Conservation (phyloP, 2,329 filamentous ascomycete species). For the Neurospora sp. region DNA sequence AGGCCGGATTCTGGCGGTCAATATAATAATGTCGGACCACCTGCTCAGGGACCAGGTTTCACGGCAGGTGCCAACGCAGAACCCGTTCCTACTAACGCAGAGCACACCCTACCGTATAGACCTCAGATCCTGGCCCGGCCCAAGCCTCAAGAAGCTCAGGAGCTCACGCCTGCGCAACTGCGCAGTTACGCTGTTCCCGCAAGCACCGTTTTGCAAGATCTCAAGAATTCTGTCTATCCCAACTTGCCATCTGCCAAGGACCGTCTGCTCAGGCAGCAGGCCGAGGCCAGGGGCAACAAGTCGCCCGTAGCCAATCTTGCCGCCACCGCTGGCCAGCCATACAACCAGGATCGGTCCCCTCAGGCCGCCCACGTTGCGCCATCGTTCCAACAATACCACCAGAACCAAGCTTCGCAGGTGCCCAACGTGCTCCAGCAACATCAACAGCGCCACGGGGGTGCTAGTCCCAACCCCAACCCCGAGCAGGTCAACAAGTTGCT, state of each 20-base stretch:
- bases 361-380: conserved; percentile 12
- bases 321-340: conserved; percentile 9
- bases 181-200: conserved; percentile 11
- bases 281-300: conserved; percentile 9
- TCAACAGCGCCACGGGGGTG: conserved; percentile 8
- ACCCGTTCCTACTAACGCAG: conserved; percentile 25
- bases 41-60: conserved; percentile 18
- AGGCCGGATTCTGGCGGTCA: conserved; percentile 4
- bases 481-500: conserved; percentile 40
- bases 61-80: conserved; percentile 22
- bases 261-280: conserved; percentile 8
- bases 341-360: conserved; percentile 15
- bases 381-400: conserved; percentile 13
- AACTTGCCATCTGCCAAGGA: conserved; percentile 14
- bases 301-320: conserved; percentile 11
- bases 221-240: conserved; percentile 5
- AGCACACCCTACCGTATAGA: conserved; percentile 29
- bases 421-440: conserved; percentile 22
- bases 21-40: conserved; percentile 13
- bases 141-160: conserved; percentile 16
- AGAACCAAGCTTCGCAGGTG: conserved; percentile 19
- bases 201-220: conserved; percentile 15
- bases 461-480: conserved; percentile 21
- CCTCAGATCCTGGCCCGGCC: conserved; percentile 29
- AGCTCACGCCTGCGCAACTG: conserved; percentile 11